Base-by-base conservation (phyloP, 2,329 filamentous ascomycete species). In the Aspergillus fischeri region DNA sequence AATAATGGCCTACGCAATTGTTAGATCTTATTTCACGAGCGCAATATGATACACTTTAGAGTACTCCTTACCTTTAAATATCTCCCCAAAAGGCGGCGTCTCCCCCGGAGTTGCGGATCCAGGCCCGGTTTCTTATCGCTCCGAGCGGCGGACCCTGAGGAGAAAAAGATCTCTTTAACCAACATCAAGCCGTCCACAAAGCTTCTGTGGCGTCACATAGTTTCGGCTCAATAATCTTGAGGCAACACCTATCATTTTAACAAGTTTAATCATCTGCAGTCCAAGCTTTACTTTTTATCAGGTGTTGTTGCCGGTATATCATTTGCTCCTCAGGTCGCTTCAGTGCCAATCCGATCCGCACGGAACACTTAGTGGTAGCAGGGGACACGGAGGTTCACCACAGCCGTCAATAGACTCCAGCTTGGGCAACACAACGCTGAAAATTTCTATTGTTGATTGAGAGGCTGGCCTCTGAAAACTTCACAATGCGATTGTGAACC, bases 41-140 rank as follows among this genome's bases (percentile, higher is more conserved):
- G 14, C 32, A 38, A 38, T 17, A 17, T 38, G 14, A 35, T 5
- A 38, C 32, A 17, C 4, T 35, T 7, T 5, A 17, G 5, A 35
- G 32, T 17, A 38, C 14, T 7, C 5, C 5, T 38, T 38, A 7
- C 32, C 17, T 38, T 38, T n/a, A n/a, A 3, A n/a, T 35, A 35
- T 17, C 32, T 38, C 32, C 32, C 14, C 5, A 17, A 32, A 38
- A 14, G 42, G 21, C 21, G 11, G 32, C 14, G 47, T 17, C 51
- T 35, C 5, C 17, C 27, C 20, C 38, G 27, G 48, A 2, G 25
- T 27, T 21, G 21, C 28, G 49, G 49, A 42, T 47, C 29, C 27
- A 60, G 52, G 60, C 59, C 63, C 64, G 64, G 58, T 35, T 58
- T 58, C 63, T 66, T 65, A 62, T 65, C 64, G 59, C 61, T 51